These are phyloP conservation scores for Ajuga chamaepitys DNA, from an alignment of 257 asterid genomes.

Conservation along the genomic window DNA sequence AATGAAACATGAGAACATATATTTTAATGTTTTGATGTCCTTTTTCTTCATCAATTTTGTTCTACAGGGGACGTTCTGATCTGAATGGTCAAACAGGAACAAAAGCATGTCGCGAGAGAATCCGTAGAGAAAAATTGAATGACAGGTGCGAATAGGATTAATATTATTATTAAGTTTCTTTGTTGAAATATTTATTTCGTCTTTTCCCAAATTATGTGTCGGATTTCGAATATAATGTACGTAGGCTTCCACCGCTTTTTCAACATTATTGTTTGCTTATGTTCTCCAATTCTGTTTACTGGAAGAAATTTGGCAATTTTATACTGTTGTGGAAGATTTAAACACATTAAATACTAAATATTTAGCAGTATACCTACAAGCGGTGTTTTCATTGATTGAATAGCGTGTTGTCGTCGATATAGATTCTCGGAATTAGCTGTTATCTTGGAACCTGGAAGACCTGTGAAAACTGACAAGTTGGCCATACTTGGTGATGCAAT, in stretches of 20 bases:
- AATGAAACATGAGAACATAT: background rate
- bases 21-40: background rate
- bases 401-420: conserved; percentile 7
- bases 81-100: conserved; percentile 35
- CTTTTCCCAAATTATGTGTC: background rate
- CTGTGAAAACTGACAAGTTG: conserved; percentile 64
- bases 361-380: background rate
- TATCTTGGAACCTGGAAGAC: conserved; percentile 62
- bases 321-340: background rate
- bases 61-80: conserved; percentile 44
- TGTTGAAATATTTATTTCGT: background rate
- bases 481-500: conserved; percentile 71
- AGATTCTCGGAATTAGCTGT: conserved; percentile 68
- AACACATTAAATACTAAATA: too few species aligned
- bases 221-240: background rate
- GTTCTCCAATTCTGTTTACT: background rate
- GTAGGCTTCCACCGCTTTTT: background rate
- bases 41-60: background rate
- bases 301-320: background rate
- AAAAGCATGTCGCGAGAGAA: conserved; percentile 78
- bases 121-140: conserved; percentile 65
- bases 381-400: background rate
- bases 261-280: background rate
- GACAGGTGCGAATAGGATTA: conserved; percentile 35
- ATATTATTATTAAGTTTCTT: background rate